Base-by-base conservation (phyloP, 345 rosid species). In the Dimocarpus longan region DNA sequence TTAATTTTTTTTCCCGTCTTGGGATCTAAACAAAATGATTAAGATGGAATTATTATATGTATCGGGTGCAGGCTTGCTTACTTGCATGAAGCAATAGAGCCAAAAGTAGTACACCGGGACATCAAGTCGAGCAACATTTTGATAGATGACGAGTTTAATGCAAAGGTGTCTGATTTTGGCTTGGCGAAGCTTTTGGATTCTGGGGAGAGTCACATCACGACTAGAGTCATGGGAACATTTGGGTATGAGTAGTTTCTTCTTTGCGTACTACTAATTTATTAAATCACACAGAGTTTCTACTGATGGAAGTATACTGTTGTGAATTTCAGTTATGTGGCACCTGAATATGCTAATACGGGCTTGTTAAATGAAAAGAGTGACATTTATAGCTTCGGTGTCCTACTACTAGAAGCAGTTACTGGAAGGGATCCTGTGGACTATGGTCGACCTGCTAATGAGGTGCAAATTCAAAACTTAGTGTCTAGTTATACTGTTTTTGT, bases 191-290 rank as follows among this genome's bases (percentile, higher is more conserved):
- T 96, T 77, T 81, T 96, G 84, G 98, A 66, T 68, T 88, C 97
- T 0, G 94, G 94, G 66, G 97, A 96, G 83, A 96, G 97, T 82
- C 99, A 96, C 84, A 90, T 96, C 80, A 89, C 97, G 10, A 94
- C 99, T 70, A 89, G 98, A 85, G 99, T 96, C 66, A 96, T 96
- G 98, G 99, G 99, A 54, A 96, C 99, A 73, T 93, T 96, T 83
- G 99, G 99, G 99, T 96, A 89, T 24, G 88, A 74, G 62, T 73
- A 32, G 79, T 66, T 63, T 37, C 73, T 42, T 44, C 37, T 71
- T 68, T 68, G 48, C 8, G 72, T 62, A 24, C 26, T 48, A 65
- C 78, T 73, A 67, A 78, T 43, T 32, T 46, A 15, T 59, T 52
- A 54, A 66, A 68, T 67, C 65, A 40, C 22, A 8, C 54, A 32